Percentiles rank a stretch among this genome's conserved stretches.
phyloP scores from a whole-genome alignment of 2,329 filamentous ascomycete genomes.

The Beauveria australis region DNA sequence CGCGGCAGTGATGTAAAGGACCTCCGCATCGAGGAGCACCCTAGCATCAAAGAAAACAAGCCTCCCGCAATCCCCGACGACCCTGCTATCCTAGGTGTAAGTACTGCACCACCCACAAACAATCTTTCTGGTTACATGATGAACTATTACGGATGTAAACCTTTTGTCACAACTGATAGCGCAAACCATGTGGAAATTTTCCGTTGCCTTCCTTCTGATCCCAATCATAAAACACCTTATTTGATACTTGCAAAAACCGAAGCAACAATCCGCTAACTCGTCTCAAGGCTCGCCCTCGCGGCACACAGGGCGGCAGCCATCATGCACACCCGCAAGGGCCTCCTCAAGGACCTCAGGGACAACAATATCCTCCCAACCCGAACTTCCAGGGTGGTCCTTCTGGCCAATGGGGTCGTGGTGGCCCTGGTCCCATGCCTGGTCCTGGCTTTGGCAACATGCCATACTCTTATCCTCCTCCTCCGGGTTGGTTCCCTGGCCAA shows the following conservation, averaged over 20 bases:
- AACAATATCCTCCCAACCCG: conserved; percentile 38
- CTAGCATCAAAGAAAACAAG: conserved; percentile 64
- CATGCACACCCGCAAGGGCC: conserved; percentile 16
- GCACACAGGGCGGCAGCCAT: conserved; percentile 24
- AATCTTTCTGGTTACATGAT: conserved; percentile 53
- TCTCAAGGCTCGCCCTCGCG: conserved; percentile 32
- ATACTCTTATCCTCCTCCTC: conserved; percentile 57
- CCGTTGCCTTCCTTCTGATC: conserved; percentile 99
- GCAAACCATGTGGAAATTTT: conserved; percentile 94
- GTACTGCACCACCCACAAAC: conserved; percentile 33
- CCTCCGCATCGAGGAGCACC: conserved; percentile 80
- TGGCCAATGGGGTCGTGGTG: conserved; percentile 47
- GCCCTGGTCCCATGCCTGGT: conserved; percentile 48
- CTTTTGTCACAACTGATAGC: conserved; percentile 71
- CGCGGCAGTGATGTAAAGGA: conserved; percentile 98
- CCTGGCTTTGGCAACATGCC: conserved; percentile 64
- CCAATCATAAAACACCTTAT: conserved; percentile 7
- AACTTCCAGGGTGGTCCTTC: conserved; percentile 44
- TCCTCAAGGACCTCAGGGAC: conserved; percentile 26
- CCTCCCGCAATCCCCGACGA: conserved; percentile 81
- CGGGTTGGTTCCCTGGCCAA: conserved; percentile 73
- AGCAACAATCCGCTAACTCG: background rate
- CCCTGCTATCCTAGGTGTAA: conserved; percentile 93
- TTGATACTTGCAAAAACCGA: conserved; percentile 9
- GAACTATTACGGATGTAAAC: conserved; percentile 98